Percentiles rank a stretch among this genome's conserved stretches.
Evolutionary conservation across 306 rosid genomes (phyloP).

Genomic region (Cucumis hystrix): DNA sequence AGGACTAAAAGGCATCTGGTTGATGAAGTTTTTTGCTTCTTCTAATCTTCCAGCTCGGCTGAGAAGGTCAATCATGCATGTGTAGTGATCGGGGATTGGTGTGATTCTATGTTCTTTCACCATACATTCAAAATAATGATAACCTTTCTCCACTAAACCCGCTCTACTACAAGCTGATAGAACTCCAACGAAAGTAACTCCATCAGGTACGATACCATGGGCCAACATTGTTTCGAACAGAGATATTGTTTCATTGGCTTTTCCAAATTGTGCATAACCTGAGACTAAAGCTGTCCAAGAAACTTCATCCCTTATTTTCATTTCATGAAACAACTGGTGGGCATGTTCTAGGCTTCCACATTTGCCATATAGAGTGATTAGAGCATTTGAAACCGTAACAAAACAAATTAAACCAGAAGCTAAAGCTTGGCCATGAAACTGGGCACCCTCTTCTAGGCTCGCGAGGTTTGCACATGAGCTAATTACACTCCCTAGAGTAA

Average conservation of each 20-base stretch:
- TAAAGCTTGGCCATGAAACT: constrained; percentile 69
- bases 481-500: constrained; percentile 73
- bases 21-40: constrained; percentile 59
- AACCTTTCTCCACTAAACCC: constrained; percentile 75
- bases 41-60: constrained; percentile 81
- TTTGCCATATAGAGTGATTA: constrained; percentile 70
- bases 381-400: constrained; percentile 71
- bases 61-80: constrained; percentile 84
- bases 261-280: constrained; percentile 71
- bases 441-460: constrained; percentile 92
- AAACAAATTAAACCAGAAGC: constrained; percentile 59
- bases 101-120: constrained; percentile 45
- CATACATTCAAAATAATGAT: constrained; percentile 54
- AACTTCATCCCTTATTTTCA: constrained; percentile 56
- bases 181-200: constrained; percentile 81
- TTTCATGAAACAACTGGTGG: constrained; percentile 49
- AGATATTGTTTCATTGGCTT: constrained; percentile 54
- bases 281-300: constrained; percentile 94
- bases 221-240: constrained; percentile 61
- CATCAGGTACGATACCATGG: constrained; percentile 60
- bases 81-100: constrained; percentile 62
- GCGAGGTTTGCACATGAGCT: constrained; percentile 93
- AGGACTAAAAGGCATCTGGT: constrained; percentile 57
- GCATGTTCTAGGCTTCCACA: constrained; percentile 76
- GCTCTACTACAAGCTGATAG: constrained; percentile 94